Percentiles rank a stretch among this genome's conserved stretches.
These are phyloP conservation scores for Mycena latifolia DNA, from an alignment of 768 basidiomycete species.

Conservation along the genomic window DNA sequence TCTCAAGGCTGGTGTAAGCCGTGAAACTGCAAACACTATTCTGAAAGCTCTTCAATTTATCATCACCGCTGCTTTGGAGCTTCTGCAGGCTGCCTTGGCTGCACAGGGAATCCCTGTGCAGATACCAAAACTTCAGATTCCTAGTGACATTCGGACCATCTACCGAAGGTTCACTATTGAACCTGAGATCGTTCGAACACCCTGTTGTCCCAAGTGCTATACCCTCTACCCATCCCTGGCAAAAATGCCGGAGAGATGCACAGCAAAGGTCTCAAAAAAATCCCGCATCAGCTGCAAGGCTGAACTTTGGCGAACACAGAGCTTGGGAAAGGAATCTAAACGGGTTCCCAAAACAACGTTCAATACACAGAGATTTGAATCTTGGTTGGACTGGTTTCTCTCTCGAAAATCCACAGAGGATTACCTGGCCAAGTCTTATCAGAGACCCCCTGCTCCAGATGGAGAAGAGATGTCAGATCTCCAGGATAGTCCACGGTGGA, in stretches of 20 bases:
- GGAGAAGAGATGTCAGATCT: no score
- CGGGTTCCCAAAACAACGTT: constrained; percentile 1
- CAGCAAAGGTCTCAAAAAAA: constrained; percentile 3
- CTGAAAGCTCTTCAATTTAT: constrained; percentile 15
- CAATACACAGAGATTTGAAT: constrained; percentile 14
- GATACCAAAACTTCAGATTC: constrained; percentile 2
- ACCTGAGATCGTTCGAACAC: background rate
- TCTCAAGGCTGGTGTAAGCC: background rate
- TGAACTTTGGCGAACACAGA: background rate
- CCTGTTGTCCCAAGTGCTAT: no score
- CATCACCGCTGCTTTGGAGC: background rate
- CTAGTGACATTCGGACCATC: constrained; percentile 1
- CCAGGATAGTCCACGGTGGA: no score
- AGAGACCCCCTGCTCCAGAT: constrained; percentile 1
- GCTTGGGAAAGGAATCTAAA: constrained; percentile 4
- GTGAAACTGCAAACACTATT: background rate
- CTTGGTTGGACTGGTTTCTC: constrained; percentile 10
- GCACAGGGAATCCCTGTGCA: constrained; percentile 4
- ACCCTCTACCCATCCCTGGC: background rate
- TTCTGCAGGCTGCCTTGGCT: constrained; percentile 1
- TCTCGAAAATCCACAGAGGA: constrained; percentile 16
- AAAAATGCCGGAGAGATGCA: constrained; percentile 7
- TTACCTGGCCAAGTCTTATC: background rate
- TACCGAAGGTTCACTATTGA: background rate
- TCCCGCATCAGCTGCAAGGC: background rate